These are phyloP conservation scores for Udeniomyces megalosporus DNA, from an alignment of 768 basidiomycete genomes.

Conservation along the genomic window DNA sequence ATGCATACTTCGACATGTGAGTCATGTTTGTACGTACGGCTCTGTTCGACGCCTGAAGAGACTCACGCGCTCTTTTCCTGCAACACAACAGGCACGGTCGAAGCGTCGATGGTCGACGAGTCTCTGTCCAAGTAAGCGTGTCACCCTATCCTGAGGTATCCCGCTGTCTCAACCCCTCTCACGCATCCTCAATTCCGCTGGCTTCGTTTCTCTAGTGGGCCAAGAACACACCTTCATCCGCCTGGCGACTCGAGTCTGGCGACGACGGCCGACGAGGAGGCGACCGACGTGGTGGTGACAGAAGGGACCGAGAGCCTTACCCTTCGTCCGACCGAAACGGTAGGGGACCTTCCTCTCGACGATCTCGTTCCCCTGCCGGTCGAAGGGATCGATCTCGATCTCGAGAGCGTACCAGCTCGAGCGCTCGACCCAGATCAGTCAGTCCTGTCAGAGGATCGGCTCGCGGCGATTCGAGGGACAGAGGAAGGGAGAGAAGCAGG, in stretches of 20 bases:
- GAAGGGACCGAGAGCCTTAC: neutral
- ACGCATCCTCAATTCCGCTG: neutral
- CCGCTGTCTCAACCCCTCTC: neutral
- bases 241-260: constrained; percentile 3
- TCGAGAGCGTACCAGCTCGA: neutral
- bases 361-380: neutral
- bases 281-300: no score
- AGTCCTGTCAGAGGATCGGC: neutral
- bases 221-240: neutral
- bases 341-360: neutral
- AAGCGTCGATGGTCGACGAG: neutral
- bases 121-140: neutral
- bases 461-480: neutral
- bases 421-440: neutral
- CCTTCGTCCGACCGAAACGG: neutral
- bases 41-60: no score
- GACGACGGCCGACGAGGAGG: no score
- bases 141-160: neutral
- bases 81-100: no score
- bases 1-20: constrained; percentile 13
- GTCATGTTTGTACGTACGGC: no score
- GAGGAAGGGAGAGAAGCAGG: neutral
- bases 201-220: neutral
- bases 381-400: neutral
- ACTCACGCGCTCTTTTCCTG: no score